Conservation (phyloP, 257 asterid genomes). For the Przewalskia tangutica region DNA sequence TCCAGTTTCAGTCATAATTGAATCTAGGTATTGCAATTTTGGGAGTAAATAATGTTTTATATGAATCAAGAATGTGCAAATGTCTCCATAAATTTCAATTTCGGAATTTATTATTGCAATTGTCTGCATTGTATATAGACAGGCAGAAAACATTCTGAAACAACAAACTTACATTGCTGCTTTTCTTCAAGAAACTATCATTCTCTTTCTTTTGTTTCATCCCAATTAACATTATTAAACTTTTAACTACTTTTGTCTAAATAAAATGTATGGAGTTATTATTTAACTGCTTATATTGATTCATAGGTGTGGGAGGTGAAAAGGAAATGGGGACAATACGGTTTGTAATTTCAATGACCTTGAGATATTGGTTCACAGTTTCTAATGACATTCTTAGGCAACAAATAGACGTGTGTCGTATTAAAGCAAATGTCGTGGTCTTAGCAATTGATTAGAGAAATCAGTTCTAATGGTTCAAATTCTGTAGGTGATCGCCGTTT, state of each 20-base stretch:
- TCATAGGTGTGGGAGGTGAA: neutral
- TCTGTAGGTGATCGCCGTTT: neutral
- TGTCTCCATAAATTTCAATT: neutral
- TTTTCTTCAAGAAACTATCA: too few species aligned
- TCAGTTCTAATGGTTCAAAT: neutral
- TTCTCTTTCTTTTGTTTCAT: too few species aligned
- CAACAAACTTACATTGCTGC: too few species aligned
- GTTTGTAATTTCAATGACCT: neutral
- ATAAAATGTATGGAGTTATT: neutral
- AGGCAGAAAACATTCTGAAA: neutral
- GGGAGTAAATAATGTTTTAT: neutral
- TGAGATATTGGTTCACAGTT: neutral
- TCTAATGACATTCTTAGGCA: neutral
- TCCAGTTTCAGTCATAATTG: too few species aligned
- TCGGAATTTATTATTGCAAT: neutral
- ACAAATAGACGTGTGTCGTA: neutral
- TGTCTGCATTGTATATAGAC: neutral
- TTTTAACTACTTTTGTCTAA: neutral
- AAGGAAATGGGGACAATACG: neutral
- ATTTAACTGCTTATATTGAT: neutral
- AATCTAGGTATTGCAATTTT: neutral
- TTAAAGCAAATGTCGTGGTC: neutral
- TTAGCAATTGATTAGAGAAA: neutral
- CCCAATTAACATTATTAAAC: neutral
- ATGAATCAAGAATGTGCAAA: neutral